These are phyloP conservation scores for Omphalotus guepiniiformis DNA, from an alignment of 768 basidiomycete genomes.

Conservation along the genomic window DNA sequence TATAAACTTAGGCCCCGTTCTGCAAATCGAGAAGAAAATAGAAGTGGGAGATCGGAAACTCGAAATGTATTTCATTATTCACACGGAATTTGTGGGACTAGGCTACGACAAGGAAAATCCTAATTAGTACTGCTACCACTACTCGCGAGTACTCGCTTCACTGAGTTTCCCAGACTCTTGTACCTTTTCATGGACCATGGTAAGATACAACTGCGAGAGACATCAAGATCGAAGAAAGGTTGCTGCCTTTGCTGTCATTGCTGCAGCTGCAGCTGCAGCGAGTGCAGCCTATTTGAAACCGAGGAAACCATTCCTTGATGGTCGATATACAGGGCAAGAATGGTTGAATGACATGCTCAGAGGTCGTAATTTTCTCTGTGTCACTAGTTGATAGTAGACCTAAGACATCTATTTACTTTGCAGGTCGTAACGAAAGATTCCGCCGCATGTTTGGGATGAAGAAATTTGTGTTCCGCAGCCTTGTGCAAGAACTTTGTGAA, in stretches of 20 bases:
- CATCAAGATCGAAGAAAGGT: no score
- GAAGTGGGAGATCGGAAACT: no score
- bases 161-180: no score
- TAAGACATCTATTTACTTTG: not conserved
- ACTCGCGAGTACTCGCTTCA: no score
- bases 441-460: slow-evolving; percentile 18
- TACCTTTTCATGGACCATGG: no score
- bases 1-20: no score
- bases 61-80: no score
- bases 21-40: no score
- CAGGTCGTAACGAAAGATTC: not conserved
- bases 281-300: not conserved
- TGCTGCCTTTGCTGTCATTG: not conserved
- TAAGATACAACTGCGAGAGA: no score
- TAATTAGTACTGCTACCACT: no score
- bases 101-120: no score
- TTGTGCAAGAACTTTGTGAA: slow-evolving; percentile 20
- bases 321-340: not conserved
- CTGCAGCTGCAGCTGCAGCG: not conserved
- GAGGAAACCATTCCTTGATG: not conserved
- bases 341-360: not conserved
- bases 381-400: not conserved
- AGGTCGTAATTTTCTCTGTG: not conserved
- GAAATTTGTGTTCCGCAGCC: slow-evolving; percentile 21
- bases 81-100: no score